Base-by-base conservation (phyloP, 495 filamentous ascomycete genomes). In the Aspergillus ostianus region DNA sequence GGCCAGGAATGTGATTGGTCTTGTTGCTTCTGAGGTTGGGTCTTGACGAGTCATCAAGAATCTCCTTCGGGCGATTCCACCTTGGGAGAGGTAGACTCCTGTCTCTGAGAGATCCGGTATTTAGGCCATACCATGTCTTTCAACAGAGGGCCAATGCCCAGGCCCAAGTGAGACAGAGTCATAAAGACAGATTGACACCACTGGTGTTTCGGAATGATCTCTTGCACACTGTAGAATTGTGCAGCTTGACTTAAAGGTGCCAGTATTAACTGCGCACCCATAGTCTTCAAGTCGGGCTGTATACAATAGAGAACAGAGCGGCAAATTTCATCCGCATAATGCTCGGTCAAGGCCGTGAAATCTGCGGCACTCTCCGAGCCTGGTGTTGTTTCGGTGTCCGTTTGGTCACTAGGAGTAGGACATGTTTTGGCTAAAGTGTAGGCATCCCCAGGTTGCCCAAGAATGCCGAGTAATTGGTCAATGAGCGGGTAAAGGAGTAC, bases 111-210 rank as follows among this genome's bases (percentile, higher is more conserved):
- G 48, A 51, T 47, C 29, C 56, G 56, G 47, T 64, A 68, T 23
- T 66, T 58, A 15, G 59, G 64, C 66, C 67, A 70, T 48, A 70
- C 51, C 55, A 67, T 66, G 53, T 68, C 53, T 18, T 67, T 71
- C 44, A 66, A 30, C 13, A 64, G 63, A 8, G 58, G 52, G 5
- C 59, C 61, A 49, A 67, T 69, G n/a, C 63, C 66, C 27, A 71
- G 62, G 12, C 63, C 62, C 3, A 68, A 46, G 5, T 56, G 41
- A 10, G 51, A 36, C 27, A 71, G 30, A 36, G 48, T 18, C 59
- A 53, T 56, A 18, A 66, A 61, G n/a, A 66, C 56, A 29, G 21
- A 44, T 47, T 69, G 64, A 49, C 61, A 67, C 64, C 68, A 70
- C 41, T 51, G 41, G 17, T 66, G 50, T 26, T 71, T 70, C 15